Conservation (phyloP, 2,329 filamentous ascomycete genomes). For the Plectosphaerella plurivora region DNA sequence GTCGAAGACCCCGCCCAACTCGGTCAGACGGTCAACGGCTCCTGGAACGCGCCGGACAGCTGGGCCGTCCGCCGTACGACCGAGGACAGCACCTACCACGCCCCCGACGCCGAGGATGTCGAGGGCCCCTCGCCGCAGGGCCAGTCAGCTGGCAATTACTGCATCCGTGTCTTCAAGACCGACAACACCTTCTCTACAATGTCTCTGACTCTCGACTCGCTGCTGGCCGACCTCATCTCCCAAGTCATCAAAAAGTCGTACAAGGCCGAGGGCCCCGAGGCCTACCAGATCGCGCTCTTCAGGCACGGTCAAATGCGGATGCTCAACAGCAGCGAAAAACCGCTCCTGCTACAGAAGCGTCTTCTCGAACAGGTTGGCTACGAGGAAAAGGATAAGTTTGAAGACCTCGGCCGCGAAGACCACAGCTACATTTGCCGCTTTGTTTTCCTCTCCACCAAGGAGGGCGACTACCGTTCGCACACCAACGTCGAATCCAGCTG, state of each 20-base stretch:
- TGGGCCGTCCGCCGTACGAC: constrained; percentile 82
- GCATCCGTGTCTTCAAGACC: constrained; percentile 89
- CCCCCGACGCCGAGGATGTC: constrained; percentile 62
- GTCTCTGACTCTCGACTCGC: constrained; percentile 77
- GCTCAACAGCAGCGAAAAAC: constrained; percentile 71
- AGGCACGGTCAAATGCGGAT: constrained; percentile 88
- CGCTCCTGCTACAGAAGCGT: constrained; percentile 85
- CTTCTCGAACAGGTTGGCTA: constrained; percentile 91
- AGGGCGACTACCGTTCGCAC: constrained; percentile 69
- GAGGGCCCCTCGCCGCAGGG: constrained; percentile 65
- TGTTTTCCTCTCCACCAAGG: constrained; percentile 85
- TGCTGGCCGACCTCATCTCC: constrained; percentile 80
- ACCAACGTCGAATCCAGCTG: constrained; percentile 60
- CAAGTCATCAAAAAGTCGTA: constrained; percentile 94
- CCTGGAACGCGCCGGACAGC: constrained; percentile 93
- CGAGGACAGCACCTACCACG: constrained; percentile 57
- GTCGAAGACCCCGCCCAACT: constrained; percentile 6
- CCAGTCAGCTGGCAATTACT: constrained; percentile 74
- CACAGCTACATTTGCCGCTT: constrained; percentile 97
- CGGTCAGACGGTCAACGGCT: constrained; percentile 40
- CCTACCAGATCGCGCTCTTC: constrained; percentile 92
- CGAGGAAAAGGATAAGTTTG: constrained; percentile 76
- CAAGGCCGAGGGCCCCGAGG: constrained; percentile 81
- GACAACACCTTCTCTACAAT: constrained; percentile 94
- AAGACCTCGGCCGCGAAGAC: constrained; percentile 93